These are phyloP conservation scores for Trichosanthes cucumerina DNA, from an alignment of 306 rosid species.

Conservation along the genomic window DNA sequence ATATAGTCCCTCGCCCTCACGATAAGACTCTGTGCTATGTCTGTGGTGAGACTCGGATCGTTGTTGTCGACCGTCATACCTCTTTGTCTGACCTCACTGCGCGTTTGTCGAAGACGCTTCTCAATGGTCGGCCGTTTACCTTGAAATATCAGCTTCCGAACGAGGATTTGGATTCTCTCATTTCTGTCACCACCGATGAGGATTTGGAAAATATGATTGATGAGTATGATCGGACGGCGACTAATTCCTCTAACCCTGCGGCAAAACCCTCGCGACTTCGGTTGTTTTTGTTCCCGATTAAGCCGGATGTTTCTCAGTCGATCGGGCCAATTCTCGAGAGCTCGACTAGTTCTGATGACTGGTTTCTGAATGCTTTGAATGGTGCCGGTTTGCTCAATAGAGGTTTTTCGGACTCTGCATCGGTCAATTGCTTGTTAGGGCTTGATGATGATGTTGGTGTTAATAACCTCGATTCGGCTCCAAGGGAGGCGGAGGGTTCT, in stretches of 20 bases:
- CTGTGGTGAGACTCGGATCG: slow-evolving; percentile 86
- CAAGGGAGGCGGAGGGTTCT: slow-evolving; percentile 34
- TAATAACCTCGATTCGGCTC: slow-evolving; percentile 37
- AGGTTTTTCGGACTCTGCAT: slow-evolving; percentile 73
- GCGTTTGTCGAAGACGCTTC: slow-evolving; percentile 69
- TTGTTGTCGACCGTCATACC: slow-evolving; percentile 61
- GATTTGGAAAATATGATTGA: slow-evolving; percentile 97
- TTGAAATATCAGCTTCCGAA: slow-evolving; percentile 87
- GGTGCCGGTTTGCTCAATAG: slow-evolving; percentile 53
- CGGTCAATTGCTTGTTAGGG: slow-evolving; percentile 68
- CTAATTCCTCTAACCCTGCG: slow-evolving; percentile 16
- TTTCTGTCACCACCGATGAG: slow-evolving; percentile 84
- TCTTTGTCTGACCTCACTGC: slow-evolving; percentile 58
- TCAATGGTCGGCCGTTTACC: slow-evolving; percentile 46
- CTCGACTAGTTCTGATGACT: slow-evolving; percentile 58
- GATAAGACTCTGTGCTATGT: slow-evolving; percentile 90
- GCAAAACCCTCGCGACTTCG: slow-evolving; percentile 71
- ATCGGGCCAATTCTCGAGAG: slow-evolving; percentile 67
- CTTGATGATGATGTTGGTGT: slow-evolving; percentile 51
- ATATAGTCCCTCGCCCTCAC: slow-evolving; percentile 92
- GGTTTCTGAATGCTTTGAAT: slow-evolving; percentile 74
- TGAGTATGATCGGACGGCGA: slow-evolving; percentile 73
- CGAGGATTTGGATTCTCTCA: slow-evolving; percentile 86
- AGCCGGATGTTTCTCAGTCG: slow-evolving; percentile 74
- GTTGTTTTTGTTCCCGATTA: slow-evolving; percentile 54